phyloP scores from a whole-genome alignment of 352 stramenopile species.

The Pythium aristosporum region DNA sequence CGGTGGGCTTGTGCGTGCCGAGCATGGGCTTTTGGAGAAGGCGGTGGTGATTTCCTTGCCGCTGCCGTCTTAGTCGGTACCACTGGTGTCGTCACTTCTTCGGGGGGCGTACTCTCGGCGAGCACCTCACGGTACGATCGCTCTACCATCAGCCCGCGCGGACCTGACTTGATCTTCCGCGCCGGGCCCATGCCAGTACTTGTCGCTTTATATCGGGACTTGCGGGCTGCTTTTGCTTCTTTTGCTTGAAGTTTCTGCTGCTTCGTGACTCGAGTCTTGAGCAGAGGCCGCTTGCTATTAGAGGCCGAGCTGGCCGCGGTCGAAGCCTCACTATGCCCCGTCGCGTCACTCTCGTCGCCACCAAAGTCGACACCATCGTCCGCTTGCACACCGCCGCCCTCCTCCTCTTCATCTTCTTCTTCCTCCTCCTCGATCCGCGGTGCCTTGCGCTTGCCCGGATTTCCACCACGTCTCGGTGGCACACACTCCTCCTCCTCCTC shows the following conservation, averaged over 20 bases:
- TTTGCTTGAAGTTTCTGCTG: background rate
- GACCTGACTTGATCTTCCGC: background rate
- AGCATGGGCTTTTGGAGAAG: background rate
- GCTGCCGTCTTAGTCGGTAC: no score
- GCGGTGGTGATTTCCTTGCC: no score
- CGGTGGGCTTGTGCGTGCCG: no score
- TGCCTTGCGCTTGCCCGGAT: background rate
- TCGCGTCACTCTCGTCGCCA: background rate
- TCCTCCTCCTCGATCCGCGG: constrained; percentile 2
- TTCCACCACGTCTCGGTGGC: background rate
- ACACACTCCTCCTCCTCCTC: background rate
- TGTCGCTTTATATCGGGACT: no score
- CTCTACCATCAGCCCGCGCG: no score
- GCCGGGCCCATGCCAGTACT: background rate
- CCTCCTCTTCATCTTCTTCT: background rate
- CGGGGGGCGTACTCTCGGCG: no score
- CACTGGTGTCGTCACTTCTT: no score
- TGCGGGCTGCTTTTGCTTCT: constrained; percentile 6
- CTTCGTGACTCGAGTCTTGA: constrained; percentile 9
- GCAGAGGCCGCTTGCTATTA: constrained; percentile 12
- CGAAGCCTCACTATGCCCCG: background rate
- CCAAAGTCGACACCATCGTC: constrained; percentile 9
- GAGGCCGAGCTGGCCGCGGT: background rate
- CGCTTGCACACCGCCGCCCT: no score
- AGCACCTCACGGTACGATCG: no score